Evolutionary conservation across 2,329 filamentous ascomycete genomes (phyloP).

Genomic region (Microdochium trichocladiopsis): DNA sequence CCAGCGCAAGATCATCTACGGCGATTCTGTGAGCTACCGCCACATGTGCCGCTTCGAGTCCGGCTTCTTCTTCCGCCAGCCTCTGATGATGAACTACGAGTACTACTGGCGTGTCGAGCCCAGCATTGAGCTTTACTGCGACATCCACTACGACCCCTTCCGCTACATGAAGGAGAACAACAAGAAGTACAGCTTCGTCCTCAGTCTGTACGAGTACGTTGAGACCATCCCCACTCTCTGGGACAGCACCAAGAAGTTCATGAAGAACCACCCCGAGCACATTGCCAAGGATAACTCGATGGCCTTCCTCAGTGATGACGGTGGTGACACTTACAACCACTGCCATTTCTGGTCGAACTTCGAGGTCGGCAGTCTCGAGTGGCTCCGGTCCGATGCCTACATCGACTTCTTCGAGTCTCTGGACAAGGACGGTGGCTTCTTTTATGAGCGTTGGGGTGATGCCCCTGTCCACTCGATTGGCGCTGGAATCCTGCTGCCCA

Average conservation of each 20-base stretch:
- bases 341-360: slow-evolving; percentile 99
- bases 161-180: slow-evolving; percentile 91
- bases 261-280: slow-evolving; percentile 82
- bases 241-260: slow-evolving; percentile 94
- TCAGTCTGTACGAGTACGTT: slow-evolving; percentile 92
- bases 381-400: slow-evolving; percentile 86
- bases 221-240: slow-evolving; percentile 95
- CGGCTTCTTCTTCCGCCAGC: slow-evolving; percentile 97
- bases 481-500: slow-evolving; percentile 77
- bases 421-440: slow-evolving; percentile 91
- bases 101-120: slow-evolving; percentile 99
- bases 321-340: slow-evolving; percentile 87
- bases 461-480: slow-evolving; percentile 98
- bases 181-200: slow-evolving; percentile 97
- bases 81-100: slow-evolving; percentile 90
- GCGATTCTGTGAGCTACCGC: slow-evolving; percentile 91
- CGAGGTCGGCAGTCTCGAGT: slow-evolving; percentile 88
- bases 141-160: slow-evolving; percentile 94
- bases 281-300: slow-evolving; percentile 79
- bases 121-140: slow-evolving; percentile 92
- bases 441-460: slow-evolving; percentile 98
- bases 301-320: slow-evolving; percentile 86
- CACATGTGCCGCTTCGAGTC: slow-evolving; percentile 99
- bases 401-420: slow-evolving; percentile 84
- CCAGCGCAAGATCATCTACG: slow-evolving; percentile 93